Base-by-base conservation (phyloP, 1,139 yeast species). In the Kurtzmaniella natalensis region DNA sequence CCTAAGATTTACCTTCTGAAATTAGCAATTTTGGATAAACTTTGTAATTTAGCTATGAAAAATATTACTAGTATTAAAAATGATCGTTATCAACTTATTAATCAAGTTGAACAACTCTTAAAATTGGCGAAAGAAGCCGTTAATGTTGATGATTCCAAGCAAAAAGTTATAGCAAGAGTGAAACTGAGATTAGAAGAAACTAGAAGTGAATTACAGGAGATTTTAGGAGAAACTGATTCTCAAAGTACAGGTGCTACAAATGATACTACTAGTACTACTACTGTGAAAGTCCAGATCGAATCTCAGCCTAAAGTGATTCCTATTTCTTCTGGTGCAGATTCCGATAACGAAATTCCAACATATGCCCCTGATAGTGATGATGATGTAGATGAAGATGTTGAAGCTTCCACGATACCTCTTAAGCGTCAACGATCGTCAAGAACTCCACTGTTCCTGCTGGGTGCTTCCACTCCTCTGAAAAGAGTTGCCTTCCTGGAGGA, bases 1-100 rank as follows among this genome's bases (percentile, higher is more conserved):
- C 79, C 81, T 5, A 60, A 64, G 22, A 61, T 63, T 18, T 75
- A 74, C 49, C 58, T 72, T 6, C 53, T 68, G 22, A 72, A 71
- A 46, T 57, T 76, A 31, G 62, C 64, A 37, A 50, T 61, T 31
- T 57, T 72, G 41, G 76, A 70, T 40, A 60, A 63, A 36, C 51
- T 70, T 25, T 63, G 76, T 33, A 53, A 58, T 11, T 54, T 58
- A 15, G 59, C 74, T 9, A 50, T 52, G 9, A 47, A 53, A 14
- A 64, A 57, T 38, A 55, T 72, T 25, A 56, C 59, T 11, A 68
- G 61, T 18, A 53, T 68, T n/a, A 57, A 67, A 36, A 51, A 51
- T 7, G 53, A 68, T 4, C 61, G 80, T 39, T 39, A 44, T 9
- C 65, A 64, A 30, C 58, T 77, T 15, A 48, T 70, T 16, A 46